Conservation (phyloP, 345 rosid genomes). For the Diplotaxis tenuifolia region DNA sequence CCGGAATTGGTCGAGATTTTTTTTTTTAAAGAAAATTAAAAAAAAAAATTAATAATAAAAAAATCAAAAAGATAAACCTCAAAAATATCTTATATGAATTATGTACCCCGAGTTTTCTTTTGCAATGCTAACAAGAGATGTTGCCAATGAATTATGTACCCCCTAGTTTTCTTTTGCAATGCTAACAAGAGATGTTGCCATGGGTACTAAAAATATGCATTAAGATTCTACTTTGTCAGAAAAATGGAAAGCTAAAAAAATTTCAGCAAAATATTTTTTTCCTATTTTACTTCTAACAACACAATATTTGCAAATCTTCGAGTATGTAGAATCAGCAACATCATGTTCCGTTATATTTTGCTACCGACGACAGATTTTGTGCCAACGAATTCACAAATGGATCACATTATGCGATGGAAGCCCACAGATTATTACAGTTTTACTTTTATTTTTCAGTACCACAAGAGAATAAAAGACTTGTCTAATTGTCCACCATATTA, state of each 20-base stretch:
- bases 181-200: too few relatives aligned
- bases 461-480: background rate
- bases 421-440: background rate
- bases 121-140: too few relatives aligned
- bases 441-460: background rate
- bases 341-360: background rate
- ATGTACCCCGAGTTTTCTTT: too few relatives aligned
- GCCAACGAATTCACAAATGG: background rate
- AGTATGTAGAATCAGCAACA: background rate
- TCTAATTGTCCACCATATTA: background rate
- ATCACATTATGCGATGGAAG: background rate
- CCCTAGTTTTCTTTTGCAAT: background rate
- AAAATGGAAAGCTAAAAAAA: background rate
- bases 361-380: background rate
- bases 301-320: background rate
- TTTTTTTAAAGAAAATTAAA: too few relatives aligned
- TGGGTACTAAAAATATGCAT: too few relatives aligned
- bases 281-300: background rate
- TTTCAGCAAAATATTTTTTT: background rate
- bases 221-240: background rate
- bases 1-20: too few relatives aligned
- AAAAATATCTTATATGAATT: too few relatives aligned
- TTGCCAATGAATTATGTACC: too few relatives aligned
- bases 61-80: too few relatives aligned
- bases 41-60: too few relatives aligned